phyloP scores from a whole-genome alignment of 495 filamentous ascomycete genomes.

The Penicillium herquei region DNA sequence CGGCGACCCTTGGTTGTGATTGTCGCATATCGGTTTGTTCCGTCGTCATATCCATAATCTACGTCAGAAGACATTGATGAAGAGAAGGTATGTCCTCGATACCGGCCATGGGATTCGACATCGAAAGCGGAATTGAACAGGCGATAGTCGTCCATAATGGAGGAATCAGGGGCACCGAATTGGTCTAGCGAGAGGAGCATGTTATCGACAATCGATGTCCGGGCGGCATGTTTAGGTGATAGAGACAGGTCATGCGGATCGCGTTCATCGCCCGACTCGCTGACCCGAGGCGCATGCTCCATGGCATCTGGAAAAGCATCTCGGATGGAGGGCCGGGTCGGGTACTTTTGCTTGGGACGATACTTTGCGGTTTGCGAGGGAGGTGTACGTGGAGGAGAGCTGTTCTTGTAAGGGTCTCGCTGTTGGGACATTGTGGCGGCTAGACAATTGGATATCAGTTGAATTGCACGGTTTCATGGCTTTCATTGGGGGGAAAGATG shows the following conservation, averaged over 20 bases:
- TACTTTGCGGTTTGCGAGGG: slow-evolving; percentile 35
- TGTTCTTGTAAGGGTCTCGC: slow-evolving; percentile 20
- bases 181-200: slow-evolving; percentile 89
- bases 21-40: slow-evolving; percentile 59
- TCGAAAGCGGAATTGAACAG: slow-evolving; percentile 44
- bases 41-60: slow-evolving; percentile 66
- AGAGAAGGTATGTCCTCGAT: slow-evolving; percentile 60
- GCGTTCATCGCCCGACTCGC: slow-evolving; percentile 50
- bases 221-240: slow-evolving; percentile 67
- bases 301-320: slow-evolving; percentile 53
- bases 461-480: not conserved
- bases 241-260: slow-evolving; percentile 90
- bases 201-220: slow-evolving; percentile 87
- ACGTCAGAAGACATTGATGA: slow-evolving; percentile 75
- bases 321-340: slow-evolving; percentile 37
- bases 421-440: slow-evolving; percentile 35
- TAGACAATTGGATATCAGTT: slow-evolving; percentile 9
- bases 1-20: slow-evolving; percentile 56
- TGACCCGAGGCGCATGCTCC: slow-evolving; percentile 40
- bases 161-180: slow-evolving; percentile 55
- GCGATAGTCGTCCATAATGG: slow-evolving; percentile 40
- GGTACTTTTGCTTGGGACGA: slow-evolving; percentile 31
- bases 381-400: slow-evolving; percentile 48
- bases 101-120: slow-evolving; percentile 36
- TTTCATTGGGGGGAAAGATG: slow-evolving; percentile 9